Conservation (phyloP, 1,139 yeast genomes). For the Hansenula anomala region DNA sequence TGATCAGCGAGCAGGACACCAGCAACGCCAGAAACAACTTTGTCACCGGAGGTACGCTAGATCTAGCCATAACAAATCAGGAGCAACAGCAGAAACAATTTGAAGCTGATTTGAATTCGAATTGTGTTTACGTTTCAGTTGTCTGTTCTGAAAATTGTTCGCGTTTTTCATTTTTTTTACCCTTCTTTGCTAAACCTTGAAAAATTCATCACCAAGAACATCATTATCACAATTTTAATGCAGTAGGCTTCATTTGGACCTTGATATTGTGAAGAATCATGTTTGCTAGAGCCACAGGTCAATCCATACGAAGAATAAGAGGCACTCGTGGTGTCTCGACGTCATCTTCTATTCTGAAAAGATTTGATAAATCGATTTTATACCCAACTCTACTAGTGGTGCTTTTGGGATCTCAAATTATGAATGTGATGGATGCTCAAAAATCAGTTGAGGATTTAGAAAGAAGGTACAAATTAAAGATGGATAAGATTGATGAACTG, state of each 20-base stretch:
- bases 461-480: slow-evolving; percentile 27
- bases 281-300: background rate
- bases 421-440: slow-evolving; percentile 33
- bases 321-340: background rate
- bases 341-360: background rate
- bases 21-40: slow-evolving; percentile 10
- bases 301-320: background rate
- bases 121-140: too few species aligned
- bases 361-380: slow-evolving; percentile 26
- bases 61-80: slow-evolving; percentile 10
- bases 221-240: too few species aligned
- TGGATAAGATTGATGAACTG: slow-evolving; percentile 27
- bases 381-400: slow-evolving; percentile 28
- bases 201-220: too few species aligned
- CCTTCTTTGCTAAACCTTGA: too few species aligned
- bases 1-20: slow-evolving; percentile 10
- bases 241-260: too few species aligned
- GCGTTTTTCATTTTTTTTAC: too few species aligned
- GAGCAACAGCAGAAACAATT: background rate
- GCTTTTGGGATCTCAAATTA: slow-evolving; percentile 29
- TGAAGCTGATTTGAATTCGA: background rate
- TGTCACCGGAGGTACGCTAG: slow-evolving; percentile 18
- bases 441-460: slow-evolving; percentile 34
- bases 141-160: too few species aligned
- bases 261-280: too few species aligned